phyloP scores from a whole-genome alignment of 192 early-diverging fungal species.

The Glomus cerebriforme region DNA sequence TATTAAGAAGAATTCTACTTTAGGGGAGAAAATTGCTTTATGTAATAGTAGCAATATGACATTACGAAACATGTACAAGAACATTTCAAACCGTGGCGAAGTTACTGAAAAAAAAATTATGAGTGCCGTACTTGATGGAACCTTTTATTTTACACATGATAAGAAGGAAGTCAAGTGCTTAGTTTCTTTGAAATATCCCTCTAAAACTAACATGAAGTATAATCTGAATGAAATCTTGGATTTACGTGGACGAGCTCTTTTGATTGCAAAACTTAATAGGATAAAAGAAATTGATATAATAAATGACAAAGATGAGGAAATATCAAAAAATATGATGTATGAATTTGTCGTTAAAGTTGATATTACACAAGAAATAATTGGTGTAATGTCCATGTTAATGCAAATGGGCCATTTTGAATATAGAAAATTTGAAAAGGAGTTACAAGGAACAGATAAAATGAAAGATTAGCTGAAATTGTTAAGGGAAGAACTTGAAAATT shows the following conservation, averaged over 20 bases:
- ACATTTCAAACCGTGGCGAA: neutral
- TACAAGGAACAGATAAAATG: neutral
- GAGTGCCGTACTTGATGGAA: slow-evolving; percentile 28
- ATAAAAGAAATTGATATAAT: neutral
- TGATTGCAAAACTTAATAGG: slow-evolving; percentile 20
- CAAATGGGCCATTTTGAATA: slow-evolving; percentile 34
- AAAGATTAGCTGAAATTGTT: neutral
- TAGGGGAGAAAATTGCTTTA: slow-evolving; percentile 11
- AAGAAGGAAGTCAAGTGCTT: neutral
- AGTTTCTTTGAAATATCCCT: slow-evolving; percentile 20
- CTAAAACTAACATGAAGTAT: neutral
- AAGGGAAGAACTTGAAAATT: slow-evolving; percentile 3
- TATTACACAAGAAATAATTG: slow-evolving; percentile 25
- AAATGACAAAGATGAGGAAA: neutral
- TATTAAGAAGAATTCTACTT: neutral
- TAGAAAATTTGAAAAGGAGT: slow-evolving; percentile 2
- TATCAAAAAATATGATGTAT: neutral
- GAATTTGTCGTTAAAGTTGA: slow-evolving; percentile 34
- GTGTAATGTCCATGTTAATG: slow-evolving; percentile 23
- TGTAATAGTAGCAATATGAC: slow-evolving; percentile 29
- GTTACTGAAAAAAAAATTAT: neutral
- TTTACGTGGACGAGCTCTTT: slow-evolving; percentile 34
- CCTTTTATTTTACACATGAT: slow-evolving; percentile 19
- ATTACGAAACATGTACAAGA: slow-evolving; percentile 27
- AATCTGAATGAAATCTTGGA: slow-evolving; percentile 24